phyloP scores from a whole-genome alignment of 805 yeast species.

The Starmera pachycereana region DNA sequence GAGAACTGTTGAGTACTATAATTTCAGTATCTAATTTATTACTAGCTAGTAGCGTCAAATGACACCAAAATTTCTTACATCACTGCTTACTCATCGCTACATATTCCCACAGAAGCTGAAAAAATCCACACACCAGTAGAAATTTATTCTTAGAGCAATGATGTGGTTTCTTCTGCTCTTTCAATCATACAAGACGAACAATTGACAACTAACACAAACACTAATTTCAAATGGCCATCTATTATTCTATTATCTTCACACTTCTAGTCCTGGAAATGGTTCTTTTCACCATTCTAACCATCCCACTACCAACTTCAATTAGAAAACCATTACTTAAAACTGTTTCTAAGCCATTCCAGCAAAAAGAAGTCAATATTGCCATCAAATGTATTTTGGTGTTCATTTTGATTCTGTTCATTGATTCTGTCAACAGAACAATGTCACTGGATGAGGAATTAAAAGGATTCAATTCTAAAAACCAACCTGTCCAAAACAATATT shows the following conservation, averaged over 20 bases:
- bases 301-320: slow-evolving; percentile 73
- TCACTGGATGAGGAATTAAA: slow-evolving; percentile 55
- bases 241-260: slow-evolving; percentile 42
- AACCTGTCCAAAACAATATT: slow-evolving; percentile 18
- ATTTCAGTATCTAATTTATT: no score
- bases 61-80: no score
- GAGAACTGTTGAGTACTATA: no score
- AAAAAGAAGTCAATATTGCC: slow-evolving; percentile 63
- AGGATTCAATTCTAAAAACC: slow-evolving; percentile 18
- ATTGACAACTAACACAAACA: no score
- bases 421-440: slow-evolving; percentile 76
- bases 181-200: no score
- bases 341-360: slow-evolving; percentile 58
- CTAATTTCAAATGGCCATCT: slow-evolving; percentile 18
- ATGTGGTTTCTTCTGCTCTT: no score
- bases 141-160: no score
- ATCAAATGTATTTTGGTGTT: slow-evolving; percentile 77
- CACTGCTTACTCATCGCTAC: no score
- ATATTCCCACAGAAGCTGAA: no score
- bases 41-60: no score
- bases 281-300: slow-evolving; percentile 66
- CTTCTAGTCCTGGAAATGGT: slow-evolving; percentile 70
- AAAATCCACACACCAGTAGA: no score
- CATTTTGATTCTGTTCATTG: slow-evolving; percentile 74
- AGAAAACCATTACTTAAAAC: slow-evolving; percentile 59